Conservation (phyloP, 2,329 filamentous ascomycete species). For the Sporothrix dimorphospora region DNA sequence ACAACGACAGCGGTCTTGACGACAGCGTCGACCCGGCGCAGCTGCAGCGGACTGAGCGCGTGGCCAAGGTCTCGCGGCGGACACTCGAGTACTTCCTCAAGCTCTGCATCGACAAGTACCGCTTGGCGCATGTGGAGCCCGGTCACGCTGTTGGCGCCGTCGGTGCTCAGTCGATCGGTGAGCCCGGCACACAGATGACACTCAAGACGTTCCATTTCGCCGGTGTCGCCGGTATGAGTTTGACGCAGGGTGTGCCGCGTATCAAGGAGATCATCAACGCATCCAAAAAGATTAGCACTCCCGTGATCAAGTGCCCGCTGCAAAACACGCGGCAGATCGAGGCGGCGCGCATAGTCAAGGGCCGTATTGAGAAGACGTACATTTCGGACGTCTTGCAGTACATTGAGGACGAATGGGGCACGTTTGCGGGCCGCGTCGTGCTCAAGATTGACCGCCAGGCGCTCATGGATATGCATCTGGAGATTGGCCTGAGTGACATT, state of each 20-base stretch:
- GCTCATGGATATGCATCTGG: slow-evolving; percentile 79
- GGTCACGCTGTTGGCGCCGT: slow-evolving; percentile 96
- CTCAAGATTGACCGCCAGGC: slow-evolving; percentile 80
- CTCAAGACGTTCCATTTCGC: slow-evolving; percentile 99
- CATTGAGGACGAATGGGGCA: slow-evolving; percentile 88
- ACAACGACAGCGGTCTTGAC: slow-evolving; percentile 33
- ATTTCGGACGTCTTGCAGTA: slow-evolving; percentile 78
- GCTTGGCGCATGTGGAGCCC: slow-evolving; percentile 87
- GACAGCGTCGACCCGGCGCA: slow-evolving; percentile 38
- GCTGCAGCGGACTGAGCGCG: slow-evolving; percentile 63
- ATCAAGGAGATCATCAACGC: slow-evolving; percentile 99
- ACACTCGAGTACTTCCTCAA: slow-evolving; percentile 77
- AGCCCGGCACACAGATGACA: slow-evolving; percentile 98
- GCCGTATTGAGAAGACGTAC: slow-evolving; percentile 92
- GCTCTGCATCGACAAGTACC: slow-evolving; percentile 86
- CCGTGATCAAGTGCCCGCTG: slow-evolving; percentile 85
- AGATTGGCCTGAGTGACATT: slow-evolving; percentile 75
- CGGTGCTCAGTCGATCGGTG: slow-evolving; percentile 95
- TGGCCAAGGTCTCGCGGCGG: slow-evolving; percentile 78
- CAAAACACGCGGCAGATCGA: slow-evolving; percentile 74
- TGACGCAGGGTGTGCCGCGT: slow-evolving; percentile 97
- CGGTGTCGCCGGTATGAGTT: slow-evolving; percentile 98
- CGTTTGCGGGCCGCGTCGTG: slow-evolving; percentile 72
- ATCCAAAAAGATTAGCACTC: slow-evolving; percentile 89
- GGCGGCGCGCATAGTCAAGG: slow-evolving; percentile 88